These are phyloP conservation scores for Atkinsonella texensis DNA, from an alignment of 2,329 filamentous ascomycete genomes.

Conservation along the genomic window DNA sequence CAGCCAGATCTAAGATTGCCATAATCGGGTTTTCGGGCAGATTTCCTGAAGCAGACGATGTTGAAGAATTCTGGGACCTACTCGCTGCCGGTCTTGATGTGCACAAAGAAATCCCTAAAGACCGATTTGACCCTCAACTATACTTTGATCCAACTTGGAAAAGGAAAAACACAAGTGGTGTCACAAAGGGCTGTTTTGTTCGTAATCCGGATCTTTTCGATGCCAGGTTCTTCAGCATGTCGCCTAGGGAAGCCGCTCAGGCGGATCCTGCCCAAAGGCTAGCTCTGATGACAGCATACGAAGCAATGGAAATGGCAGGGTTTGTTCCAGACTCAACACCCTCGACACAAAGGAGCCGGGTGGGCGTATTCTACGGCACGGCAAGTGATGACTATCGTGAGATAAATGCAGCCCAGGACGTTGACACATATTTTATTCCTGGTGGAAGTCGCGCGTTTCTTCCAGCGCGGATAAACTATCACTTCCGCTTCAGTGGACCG, in stretches of 20 bases:
- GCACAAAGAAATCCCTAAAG: conserved; percentile 47
- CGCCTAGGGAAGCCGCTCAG: conserved; percentile 61
- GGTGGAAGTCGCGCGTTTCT: conserved; percentile 10
- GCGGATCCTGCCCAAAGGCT: conserved; percentile 68
- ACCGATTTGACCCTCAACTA: conserved; percentile 55
- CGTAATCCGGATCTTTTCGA: conserved; percentile 65
- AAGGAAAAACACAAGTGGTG: conserved; percentile 54
- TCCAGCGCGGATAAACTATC: conserved; percentile 53
- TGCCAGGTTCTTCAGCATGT: conserved; percentile 73
- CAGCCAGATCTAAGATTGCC: conserved; percentile 35
- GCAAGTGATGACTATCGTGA: conserved; percentile 70
- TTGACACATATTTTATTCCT: conserved; percentile 44
- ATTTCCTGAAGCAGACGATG: conserved; percentile 24
- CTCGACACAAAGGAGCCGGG: conserved; percentile 46
- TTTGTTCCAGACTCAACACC: conserved; percentile 47
- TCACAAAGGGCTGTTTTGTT: conserved; percentile 58
- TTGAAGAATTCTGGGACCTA: conserved; percentile 44
- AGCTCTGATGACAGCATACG: conserved; percentile 63
- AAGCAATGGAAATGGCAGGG: conserved; percentile 60
- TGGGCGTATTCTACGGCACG: conserved; percentile 65
- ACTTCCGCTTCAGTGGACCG: conserved; percentile 64
- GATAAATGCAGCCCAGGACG: conserved; percentile 59
- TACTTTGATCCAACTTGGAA: conserved; percentile 58
- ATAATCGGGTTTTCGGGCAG: conserved; percentile 53
- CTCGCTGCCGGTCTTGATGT: conserved; percentile 51